Conservation (phyloP, 1,284 basidiomycete genomes). For the Leccinum subrobustum region DNA sequence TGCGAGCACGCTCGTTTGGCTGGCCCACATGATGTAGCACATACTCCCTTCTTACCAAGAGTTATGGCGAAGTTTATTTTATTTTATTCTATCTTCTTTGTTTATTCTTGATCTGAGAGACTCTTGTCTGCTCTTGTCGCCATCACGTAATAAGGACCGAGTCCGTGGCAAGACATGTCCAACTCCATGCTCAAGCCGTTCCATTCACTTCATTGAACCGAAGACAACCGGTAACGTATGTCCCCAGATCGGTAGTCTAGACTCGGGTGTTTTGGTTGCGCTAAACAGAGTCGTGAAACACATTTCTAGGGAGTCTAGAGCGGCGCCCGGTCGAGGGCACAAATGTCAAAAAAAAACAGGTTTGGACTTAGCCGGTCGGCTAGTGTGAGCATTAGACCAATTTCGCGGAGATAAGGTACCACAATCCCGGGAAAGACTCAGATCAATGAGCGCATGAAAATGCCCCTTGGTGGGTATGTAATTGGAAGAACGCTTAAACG, state of each 20-base stretch:
- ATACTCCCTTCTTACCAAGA: neutral
- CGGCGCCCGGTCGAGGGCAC: neutral
- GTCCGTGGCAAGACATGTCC: neutral
- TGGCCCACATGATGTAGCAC: neutral
- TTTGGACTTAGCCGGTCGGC: constrained; percentile 11
- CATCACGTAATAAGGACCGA: neutral
- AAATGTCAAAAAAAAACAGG: neutral
- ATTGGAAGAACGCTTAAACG: constrained; percentile 3
- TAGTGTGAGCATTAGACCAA: neutral
- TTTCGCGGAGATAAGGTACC: constrained; percentile 27
- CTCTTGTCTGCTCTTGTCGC: neutral
- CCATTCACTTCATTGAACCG: neutral
- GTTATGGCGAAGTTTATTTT: neutral
- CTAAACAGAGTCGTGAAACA: neutral
- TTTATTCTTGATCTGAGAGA: neutral
- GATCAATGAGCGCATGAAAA: constrained; percentile 7
- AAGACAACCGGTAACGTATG: neutral
- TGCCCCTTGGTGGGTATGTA: neutral
- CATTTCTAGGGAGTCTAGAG: neutral
- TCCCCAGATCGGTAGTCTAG: neutral
- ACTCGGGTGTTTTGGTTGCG: constrained; percentile 1
- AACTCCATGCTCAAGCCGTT: neutral
- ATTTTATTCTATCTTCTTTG: neutral
- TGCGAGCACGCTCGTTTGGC: neutral
- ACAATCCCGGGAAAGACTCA: neutral